Base-by-base conservation (phyloP, 1,284 basidiomycete genomes). In the Sporisorium exsertum region DNA sequence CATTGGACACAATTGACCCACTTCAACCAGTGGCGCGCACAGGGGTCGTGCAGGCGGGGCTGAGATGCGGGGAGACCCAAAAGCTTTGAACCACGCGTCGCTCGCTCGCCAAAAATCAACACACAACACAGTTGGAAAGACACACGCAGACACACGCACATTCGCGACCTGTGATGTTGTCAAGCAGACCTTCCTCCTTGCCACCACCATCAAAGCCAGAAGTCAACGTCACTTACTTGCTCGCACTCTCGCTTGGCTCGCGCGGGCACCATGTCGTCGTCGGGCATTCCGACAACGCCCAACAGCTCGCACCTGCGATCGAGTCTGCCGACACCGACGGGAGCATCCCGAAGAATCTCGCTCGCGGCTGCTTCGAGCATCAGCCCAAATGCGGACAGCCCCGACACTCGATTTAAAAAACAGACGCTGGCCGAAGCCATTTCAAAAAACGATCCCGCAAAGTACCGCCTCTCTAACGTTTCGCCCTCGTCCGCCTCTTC, bases 371-470 rank as follows among this genome's bases (percentile, higher is more conserved):
- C 32, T 6, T 55, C 71, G 15, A 56, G 43, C 46, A 50, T 55
- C 55, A 73, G 63, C 29, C 71, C 75, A 15, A 54, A n/a, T 15
- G 52, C 56, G 20, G 74, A 77, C 27, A 77, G 74, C 50, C 74
- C 74, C 47, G 63, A 77, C 45, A 77, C 71, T 3, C 29, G 59
- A 13, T 73, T 64, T 61, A 73, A 72, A 29, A 77, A 77, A 52
- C 71, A 77, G 45, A 64, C 63, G 12, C 51, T 77, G 42, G 75
- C 75, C 7, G 75, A 77, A 60, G 75, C 75, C 55, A 77, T 77
- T 58, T 70, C 75, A 3, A 61, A 62, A 22, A 73, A 77, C 37
- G 71, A 77, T 58, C 75, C 75, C 4, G 75, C 75, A 33, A 77
- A 71, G 67, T 77, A 77, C 57, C 75, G 75, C 43, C 49, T 69